Conservation (phyloP, 305 asterid species). For the Euphrasia arctica region DNA sequence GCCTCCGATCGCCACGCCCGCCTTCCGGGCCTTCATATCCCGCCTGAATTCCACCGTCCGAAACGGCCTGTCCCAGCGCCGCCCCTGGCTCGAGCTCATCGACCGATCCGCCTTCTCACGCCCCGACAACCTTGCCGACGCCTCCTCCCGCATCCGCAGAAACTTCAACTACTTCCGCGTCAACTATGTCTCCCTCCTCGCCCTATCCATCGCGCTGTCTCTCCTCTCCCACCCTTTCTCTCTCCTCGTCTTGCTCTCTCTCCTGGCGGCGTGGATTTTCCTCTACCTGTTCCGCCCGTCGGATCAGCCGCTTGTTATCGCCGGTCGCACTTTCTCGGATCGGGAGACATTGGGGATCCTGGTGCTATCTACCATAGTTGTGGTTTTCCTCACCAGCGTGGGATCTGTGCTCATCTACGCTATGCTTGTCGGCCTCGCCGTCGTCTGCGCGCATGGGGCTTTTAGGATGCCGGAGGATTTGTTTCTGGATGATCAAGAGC, state of each 20-base stretch:
- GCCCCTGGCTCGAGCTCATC: conserved; percentile 72
- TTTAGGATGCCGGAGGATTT: conserved; percentile 66
- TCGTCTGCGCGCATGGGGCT: conserved; percentile 63
- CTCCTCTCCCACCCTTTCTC: conserved; percentile 58
- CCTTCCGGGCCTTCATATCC: conserved; percentile 64
- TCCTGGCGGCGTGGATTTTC: conserved; percentile 59
- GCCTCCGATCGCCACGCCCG: conserved; percentile 67
- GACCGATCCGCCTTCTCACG: conserved; percentile 79
- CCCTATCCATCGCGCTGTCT: conserved; percentile 57
- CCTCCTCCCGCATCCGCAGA: conserved; percentile 72
- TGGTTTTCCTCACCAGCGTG: conserved; percentile 60
- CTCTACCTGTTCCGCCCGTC: conserved; percentile 57
- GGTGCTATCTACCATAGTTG: conserved; percentile 48
- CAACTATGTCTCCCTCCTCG: conserved; percentile 61
- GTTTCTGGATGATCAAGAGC: conserved; percentile 72
- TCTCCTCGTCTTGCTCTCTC: conserved; percentile 49
- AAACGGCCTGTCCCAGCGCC: conserved; percentile 70
- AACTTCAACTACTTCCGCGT: conserved; percentile 71
- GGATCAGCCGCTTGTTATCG: conserved; percentile 55
- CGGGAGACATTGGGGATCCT: conserved; percentile 53
- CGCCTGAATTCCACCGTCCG: conserved; percentile 54
- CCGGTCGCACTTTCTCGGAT: conserved; percentile 57
- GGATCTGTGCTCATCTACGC: conserved; percentile 68
- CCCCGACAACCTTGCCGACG: conserved; percentile 68
- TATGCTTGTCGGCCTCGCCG: conserved; percentile 53